Percentiles rank a stretch among this genome's conserved stretches.
phyloP scores from a whole-genome alignment of 192 early-diverging fungal genomes.

The Phycomyces blakesleeanus region DNA sequence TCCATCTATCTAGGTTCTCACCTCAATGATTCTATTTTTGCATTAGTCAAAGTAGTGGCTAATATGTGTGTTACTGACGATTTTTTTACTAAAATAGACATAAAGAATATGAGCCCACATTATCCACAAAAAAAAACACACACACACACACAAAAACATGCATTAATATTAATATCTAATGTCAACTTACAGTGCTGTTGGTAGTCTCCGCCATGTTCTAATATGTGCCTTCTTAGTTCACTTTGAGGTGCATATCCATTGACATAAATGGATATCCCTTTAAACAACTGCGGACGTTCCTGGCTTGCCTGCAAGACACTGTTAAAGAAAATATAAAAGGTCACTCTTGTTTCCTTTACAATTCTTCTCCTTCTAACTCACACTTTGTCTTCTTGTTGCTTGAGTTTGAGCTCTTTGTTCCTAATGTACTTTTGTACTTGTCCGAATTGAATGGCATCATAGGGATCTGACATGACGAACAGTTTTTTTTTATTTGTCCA shows the following conservation, averaged over 20 bases:
- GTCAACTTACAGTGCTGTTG: slow-evolving; percentile 38
- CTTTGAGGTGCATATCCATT: slow-evolving; percentile 67
- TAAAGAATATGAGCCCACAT: not conserved
- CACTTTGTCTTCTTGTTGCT: slow-evolving; percentile 43
- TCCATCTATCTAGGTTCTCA: too few relatives aligned
- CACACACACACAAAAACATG: not conserved
- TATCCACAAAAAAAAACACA: too few relatives aligned
- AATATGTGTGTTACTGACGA: slow-evolving; percentile 64
- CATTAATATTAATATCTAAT: not conserved
- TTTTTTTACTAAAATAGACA: slow-evolving; percentile 47
- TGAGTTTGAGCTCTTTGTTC: slow-evolving; percentile 47
- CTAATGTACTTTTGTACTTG: slow-evolving; percentile 47
- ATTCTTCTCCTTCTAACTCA: slow-evolving; percentile 5
- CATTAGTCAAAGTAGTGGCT: slow-evolving; percentile 57
- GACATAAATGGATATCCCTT: slow-evolving; percentile 50
- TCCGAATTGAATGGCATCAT: slow-evolving; percentile 43
- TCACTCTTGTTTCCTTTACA: not conserved
- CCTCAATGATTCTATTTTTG: slow-evolving; percentile 64
- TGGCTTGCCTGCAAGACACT: slow-evolving; percentile 14
- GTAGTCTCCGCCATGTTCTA: slow-evolving; percentile 53
- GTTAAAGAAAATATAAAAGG: too few relatives aligned
- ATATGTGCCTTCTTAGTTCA: slow-evolving; percentile 47
- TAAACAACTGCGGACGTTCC: slow-evolving; percentile 35
- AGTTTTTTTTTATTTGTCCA: too few relatives aligned
- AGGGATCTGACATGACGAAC: slow-evolving; percentile 24